Evolutionary conservation across 441 rosid genomes (phyloP).

Genomic region (Gossypium aridum): DNA sequence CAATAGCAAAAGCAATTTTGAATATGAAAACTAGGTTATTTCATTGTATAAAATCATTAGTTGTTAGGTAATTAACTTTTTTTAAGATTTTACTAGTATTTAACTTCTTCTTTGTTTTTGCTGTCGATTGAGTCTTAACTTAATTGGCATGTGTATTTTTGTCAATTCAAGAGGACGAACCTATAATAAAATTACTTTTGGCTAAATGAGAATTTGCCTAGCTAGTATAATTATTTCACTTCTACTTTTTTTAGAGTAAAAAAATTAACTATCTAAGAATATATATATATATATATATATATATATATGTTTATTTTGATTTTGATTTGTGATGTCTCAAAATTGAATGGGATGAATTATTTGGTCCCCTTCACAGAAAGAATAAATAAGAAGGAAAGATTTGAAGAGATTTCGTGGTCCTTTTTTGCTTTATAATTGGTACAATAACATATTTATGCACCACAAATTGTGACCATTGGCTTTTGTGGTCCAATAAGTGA

Average conservation of each 20-base stretch:
- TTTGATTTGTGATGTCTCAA: not conserved
- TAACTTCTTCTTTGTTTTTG: not conserved
- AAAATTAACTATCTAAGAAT: not conserved
- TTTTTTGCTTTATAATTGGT: constrained; percentile 2
- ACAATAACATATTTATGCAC: constrained; percentile 1
- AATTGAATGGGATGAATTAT: constrained; percentile 17
- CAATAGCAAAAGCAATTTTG: too few species aligned
- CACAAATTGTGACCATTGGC: not conserved
- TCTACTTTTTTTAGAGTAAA: not conserved
- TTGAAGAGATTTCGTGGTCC: constrained; percentile 35
- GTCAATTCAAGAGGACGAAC: fast-evolving
- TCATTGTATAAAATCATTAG: not conserved
- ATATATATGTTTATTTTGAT: not conserved
- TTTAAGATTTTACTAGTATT: not conserved
- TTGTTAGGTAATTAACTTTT: not conserved
- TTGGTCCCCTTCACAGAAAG: constrained; percentile 19
- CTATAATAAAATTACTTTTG: too few species aligned
- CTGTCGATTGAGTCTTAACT: not conserved
- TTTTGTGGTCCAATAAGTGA: constrained; percentile 16
- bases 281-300: not conserved
- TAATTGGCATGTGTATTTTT: too few species aligned
- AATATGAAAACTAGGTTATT: not conserved
- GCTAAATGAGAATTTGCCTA: not conserved
- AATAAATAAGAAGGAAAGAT: constrained; percentile 20
- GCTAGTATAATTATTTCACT: not conserved